phyloP scores from a whole-genome alignment of 2,329 filamentous ascomycete genomes.

The Aaosphaeria pasadenensis region DNA sequence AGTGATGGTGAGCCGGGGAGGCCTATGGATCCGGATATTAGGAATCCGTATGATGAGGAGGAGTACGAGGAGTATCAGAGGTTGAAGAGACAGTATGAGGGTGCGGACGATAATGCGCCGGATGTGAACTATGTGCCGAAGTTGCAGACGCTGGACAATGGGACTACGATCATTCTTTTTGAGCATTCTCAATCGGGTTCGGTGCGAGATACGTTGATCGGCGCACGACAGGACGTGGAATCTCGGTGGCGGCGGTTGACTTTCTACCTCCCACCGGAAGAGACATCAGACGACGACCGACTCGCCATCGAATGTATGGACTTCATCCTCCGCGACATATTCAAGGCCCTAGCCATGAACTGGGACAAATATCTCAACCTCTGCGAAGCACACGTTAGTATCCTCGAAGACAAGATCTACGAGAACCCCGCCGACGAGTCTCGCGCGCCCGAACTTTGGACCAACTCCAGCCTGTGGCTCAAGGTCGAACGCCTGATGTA shows the following conservation, averaged over 20 bases:
- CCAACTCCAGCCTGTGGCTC: slow-evolving; percentile 50
- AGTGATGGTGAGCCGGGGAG: slow-evolving; percentile 40
- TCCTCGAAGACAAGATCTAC: slow-evolving; percentile 52
- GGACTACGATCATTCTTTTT: slow-evolving; percentile 51
- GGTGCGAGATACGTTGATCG: slow-evolving; percentile 50
- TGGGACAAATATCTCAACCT: slow-evolving; percentile 48
- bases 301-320: slow-evolving; percentile 50
- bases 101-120: slow-evolving; percentile 21
- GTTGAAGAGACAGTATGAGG: slow-evolving; percentile 25
- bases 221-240: slow-evolving; percentile 50
- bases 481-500: slow-evolving; percentile 52
- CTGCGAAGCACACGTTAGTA: slow-evolving; percentile 49
- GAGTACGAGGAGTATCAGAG: slow-evolving; percentile 32
- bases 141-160: slow-evolving; percentile 47
- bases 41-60: slow-evolving; percentile 45
- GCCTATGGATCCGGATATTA: slow-evolving; percentile 41
- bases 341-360: slow-evolving; percentile 44
- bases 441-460: slow-evolving; percentile 52
- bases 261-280: slow-evolving; percentile 48
- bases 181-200: slow-evolving; percentile 49
- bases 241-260: slow-evolving; percentile 52
- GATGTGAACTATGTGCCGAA: slow-evolving; percentile 37
- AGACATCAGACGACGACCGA: slow-evolving; percentile 41
- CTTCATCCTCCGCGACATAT: slow-evolving; percentile 49
- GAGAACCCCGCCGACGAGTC: slow-evolving; percentile 54